These are phyloP conservation scores for Gaeumannomyces sp. DNA, from an alignment of 2,329 filamentous ascomycete species.

Conservation along the genomic window DNA sequence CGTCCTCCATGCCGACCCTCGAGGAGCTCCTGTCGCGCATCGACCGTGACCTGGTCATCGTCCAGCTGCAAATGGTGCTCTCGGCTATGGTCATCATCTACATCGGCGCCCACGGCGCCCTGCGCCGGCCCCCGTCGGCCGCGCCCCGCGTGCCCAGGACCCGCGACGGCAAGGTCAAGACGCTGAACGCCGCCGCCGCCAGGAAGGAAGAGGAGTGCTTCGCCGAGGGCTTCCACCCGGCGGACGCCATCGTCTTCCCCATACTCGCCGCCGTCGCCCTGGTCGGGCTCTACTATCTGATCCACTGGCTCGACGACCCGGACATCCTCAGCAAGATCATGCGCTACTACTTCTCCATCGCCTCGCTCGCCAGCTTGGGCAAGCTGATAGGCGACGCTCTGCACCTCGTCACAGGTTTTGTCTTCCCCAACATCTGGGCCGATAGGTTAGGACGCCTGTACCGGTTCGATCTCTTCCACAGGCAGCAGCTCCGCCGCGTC, in stretches of 20 bases:
- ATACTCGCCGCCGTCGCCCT: constrained; percentile 68
- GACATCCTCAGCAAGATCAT: constrained; percentile 76
- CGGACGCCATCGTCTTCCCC: constrained; percentile 81
- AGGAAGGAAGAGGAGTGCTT: constrained; percentile 45
- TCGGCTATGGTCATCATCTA: constrained; percentile 80
- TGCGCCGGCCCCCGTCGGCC: constrained; percentile 77
- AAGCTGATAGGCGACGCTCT: constrained; percentile 68
- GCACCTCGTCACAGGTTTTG: constrained; percentile 55
- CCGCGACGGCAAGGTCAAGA: constrained; percentile 27
- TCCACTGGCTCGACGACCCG: constrained; percentile 82
- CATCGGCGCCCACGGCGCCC: constrained; percentile 75
- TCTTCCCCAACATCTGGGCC: constrained; percentile 69
- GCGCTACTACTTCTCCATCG: constrained; percentile 73
- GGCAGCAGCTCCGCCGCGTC: constrained; percentile 28
- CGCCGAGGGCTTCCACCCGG: constrained; percentile 59
- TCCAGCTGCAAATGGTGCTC: constrained; percentile 45
- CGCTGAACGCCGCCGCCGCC: constrained; percentile 19
- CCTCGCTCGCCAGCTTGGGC: constrained; percentile 71
- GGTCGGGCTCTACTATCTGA: constrained; percentile 72
- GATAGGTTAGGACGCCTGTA: constrained; percentile 35
- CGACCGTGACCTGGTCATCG: constrained; percentile 32
- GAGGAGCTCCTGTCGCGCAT: background rate
- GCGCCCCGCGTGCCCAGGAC: constrained; percentile 46
- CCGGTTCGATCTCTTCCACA: constrained; percentile 35
- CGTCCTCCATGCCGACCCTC: background rate